Conservation (phyloP, 345 rosid genomes). For the Carallia pectinifolia region DNA sequence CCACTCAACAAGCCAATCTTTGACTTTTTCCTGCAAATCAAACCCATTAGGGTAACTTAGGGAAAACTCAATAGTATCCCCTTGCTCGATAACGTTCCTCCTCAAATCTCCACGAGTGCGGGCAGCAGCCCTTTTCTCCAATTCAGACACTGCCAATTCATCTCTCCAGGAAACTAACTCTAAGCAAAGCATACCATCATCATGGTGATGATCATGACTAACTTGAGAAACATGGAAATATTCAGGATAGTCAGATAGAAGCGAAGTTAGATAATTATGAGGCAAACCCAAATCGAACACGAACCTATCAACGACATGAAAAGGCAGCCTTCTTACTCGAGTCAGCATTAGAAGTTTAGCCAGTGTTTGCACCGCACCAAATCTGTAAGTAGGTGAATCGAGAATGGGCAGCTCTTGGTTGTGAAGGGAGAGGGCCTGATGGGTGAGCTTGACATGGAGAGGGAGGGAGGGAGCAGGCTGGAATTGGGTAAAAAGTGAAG, state of each 20-base stretch:
- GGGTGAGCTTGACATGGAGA: constrained; percentile 64
- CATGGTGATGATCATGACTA: constrained; percentile 28
- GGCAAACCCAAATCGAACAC: constrained; percentile 78
- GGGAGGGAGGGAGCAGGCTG: constrained; percentile 73
- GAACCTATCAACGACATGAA: constrained; percentile 51
- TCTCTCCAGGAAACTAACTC: constrained; percentile 50
- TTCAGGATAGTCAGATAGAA: constrained; percentile 69
- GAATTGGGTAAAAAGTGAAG: constrained; percentile 50
- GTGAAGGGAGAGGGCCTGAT: constrained; percentile 44
- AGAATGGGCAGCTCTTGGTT: constrained; percentile 52
- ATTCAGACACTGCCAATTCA: constrained; percentile 55
- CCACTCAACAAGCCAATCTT: constrained; percentile 74
- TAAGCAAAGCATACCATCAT: constrained; percentile 40
- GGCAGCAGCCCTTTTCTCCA: constrained; percentile 55
- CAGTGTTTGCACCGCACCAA: constrained; percentile 40
- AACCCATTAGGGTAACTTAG: constrained; percentile 78
- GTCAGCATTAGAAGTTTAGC: constrained; percentile 71
- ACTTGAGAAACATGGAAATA: constrained; percentile 45
- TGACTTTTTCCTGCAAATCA: constrained; percentile 55
- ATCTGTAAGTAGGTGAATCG: constrained; percentile 28
- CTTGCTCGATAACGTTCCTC: constrained; percentile 24
- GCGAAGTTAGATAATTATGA: constrained; percentile 48
- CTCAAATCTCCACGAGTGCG: not conserved
- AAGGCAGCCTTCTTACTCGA: constrained; percentile 45
- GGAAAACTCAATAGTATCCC: constrained; percentile 49